Evolutionary conservation across 2,329 filamentous ascomycete species (phyloP).

Genomic region (Fusarium poae): DNA sequence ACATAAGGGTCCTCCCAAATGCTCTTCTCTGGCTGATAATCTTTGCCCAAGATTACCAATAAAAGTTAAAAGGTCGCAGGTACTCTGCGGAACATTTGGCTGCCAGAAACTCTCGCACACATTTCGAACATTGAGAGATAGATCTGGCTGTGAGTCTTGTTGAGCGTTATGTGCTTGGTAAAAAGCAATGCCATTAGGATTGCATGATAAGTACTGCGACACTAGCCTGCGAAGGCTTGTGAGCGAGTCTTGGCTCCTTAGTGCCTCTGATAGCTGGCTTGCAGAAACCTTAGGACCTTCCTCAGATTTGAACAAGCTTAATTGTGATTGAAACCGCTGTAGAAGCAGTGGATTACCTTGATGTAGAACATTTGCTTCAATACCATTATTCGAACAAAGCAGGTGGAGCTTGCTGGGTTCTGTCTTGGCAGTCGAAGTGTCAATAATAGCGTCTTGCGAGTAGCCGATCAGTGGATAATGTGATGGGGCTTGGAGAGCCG

Average conservation of each 20-base stretch:
- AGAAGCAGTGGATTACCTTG: slow-evolving; percentile 52
- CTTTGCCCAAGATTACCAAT: slow-evolving; percentile 58
- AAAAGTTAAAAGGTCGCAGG: slow-evolving; percentile 51
- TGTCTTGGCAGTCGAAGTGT: slow-evolving; percentile 16
- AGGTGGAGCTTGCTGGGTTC: slow-evolving; percentile 34
- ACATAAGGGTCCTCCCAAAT: slow-evolving; percentile 49
- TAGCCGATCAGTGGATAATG: slow-evolving; percentile 29
- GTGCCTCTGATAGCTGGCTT: slow-evolving; percentile 34
- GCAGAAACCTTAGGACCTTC: slow-evolving; percentile 10
- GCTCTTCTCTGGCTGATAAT: slow-evolving; percentile 44
- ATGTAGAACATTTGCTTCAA: slow-evolving; percentile 25
- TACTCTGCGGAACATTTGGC: slow-evolving; percentile 6
- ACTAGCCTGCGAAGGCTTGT: slow-evolving; percentile 51
- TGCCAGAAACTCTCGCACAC: slow-evolving; percentile 43
- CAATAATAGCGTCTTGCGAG: slow-evolving; percentile 14
- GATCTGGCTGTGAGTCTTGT: slow-evolving; percentile 1
- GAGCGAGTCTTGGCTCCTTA: slow-evolving; percentile 47
- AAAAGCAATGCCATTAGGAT: slow-evolving; percentile 27
- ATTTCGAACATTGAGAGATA: slow-evolving; percentile 44
- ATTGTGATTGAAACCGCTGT: slow-evolving; percentile 54
- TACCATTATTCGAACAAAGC: slow-evolving; percentile 41
- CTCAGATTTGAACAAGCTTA: slow-evolving; percentile 26
- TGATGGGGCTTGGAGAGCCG: slow-evolving; percentile 51
- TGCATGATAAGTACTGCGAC: slow-evolving; percentile 46
- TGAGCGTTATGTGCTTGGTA: background rate